These are phyloP conservation scores for Amanita jacksonii DNA, from an alignment of 768 basidiomycete species.

Conservation along the genomic window DNA sequence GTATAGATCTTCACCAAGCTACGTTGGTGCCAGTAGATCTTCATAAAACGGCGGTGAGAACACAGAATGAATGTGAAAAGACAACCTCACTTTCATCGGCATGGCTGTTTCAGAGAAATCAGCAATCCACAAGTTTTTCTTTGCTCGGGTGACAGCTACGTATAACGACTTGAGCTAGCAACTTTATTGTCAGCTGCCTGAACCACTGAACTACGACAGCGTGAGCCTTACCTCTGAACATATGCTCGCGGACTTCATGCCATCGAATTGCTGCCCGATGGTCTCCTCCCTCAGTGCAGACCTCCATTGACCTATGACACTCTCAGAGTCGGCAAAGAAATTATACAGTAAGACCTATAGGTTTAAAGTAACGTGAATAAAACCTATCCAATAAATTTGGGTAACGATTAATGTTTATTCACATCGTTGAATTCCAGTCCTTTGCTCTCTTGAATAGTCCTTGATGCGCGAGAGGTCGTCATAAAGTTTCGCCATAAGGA, in stretches of 20 bases:
- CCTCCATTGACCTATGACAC: conserved; percentile 47
- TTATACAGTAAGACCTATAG: conserved; percentile 61
- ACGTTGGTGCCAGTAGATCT: conserved; percentile 44
- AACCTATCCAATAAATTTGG: background rate
- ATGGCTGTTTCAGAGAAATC: conserved; percentile 49
- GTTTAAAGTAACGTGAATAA: background rate
- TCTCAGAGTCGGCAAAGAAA: conserved; percentile 59
- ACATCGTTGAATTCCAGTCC: conserved; percentile 63
- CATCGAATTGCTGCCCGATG: conserved; percentile 22
- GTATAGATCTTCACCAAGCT: conserved; percentile 38
- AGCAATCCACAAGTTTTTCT: conserved; percentile 62
- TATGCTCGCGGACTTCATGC: conserved; percentile 45
- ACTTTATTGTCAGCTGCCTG: background rate
- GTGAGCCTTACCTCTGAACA: conserved; percentile 54
- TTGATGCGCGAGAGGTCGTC: conserved; percentile 9
- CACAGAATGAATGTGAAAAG: background rate
- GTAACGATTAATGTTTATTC: conserved; percentile 2
- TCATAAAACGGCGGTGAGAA: background rate
- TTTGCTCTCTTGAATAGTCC: conserved; percentile 56
- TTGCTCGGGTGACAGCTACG: conserved; percentile 61
- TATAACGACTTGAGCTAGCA: conserved; percentile 56
- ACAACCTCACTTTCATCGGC: conserved; percentile 42
- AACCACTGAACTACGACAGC: background rate
- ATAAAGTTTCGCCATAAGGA: background rate
- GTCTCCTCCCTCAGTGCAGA: conserved; percentile 37